Percentiles rank a stretch among this genome's conserved stretches.
Evolutionary conservation across 768 basidiomycete genomes (phyloP).

Genomic region (Amanita pallidorosea): DNA sequence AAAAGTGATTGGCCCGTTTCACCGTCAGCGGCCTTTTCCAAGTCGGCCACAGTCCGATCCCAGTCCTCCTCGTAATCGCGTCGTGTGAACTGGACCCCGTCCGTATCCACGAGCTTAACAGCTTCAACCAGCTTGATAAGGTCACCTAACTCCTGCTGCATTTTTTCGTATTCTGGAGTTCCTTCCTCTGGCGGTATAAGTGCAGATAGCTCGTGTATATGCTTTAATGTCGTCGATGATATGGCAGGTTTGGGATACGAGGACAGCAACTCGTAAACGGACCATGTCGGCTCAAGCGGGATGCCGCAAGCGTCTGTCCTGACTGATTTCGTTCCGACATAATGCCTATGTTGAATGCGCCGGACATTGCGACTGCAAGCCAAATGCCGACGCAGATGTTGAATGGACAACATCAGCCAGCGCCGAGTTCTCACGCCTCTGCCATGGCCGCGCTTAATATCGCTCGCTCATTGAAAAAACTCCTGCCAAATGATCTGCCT

Average conservation of each 20-base stretch:
- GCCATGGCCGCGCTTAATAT: constrained; percentile 22
- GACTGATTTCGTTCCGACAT: constrained; percentile 1
- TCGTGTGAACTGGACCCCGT: constrained; percentile 19
- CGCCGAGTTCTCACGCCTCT: constrained; percentile 10
- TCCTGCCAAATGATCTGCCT: constrained; percentile 49
- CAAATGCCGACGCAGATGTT: constrained; percentile 9
- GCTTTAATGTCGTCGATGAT: constrained; percentile 43
- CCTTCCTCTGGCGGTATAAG: constrained; percentile 53
- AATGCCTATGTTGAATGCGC: constrained; percentile 1
- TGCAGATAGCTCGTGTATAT: constrained; percentile 64
- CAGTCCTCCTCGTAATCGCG: constrained; percentile 29
- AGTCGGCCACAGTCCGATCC: constrained; percentile 13
- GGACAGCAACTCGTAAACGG: constrained; percentile 63
- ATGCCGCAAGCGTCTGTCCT: constrained; percentile 51
- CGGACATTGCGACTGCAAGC: constrained; percentile 7
- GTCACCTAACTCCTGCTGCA: constrained; percentile 56
- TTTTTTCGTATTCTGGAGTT: constrained; percentile 36
- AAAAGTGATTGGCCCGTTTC: constrained; percentile 36
- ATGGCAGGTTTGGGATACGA: constrained; percentile 67
- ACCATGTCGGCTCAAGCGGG: constrained; percentile 67
- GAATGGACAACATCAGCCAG: constrained; percentile 11
- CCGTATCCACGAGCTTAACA: constrained; percentile 51
- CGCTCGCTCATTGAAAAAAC: constrained; percentile 34
- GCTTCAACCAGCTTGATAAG: constrained; percentile 74
- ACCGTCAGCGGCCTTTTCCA: constrained; percentile 9